phyloP scores from a whole-genome alignment of 2,329 filamentous ascomycete genomes.

The Aspergillus alliaceus region DNA sequence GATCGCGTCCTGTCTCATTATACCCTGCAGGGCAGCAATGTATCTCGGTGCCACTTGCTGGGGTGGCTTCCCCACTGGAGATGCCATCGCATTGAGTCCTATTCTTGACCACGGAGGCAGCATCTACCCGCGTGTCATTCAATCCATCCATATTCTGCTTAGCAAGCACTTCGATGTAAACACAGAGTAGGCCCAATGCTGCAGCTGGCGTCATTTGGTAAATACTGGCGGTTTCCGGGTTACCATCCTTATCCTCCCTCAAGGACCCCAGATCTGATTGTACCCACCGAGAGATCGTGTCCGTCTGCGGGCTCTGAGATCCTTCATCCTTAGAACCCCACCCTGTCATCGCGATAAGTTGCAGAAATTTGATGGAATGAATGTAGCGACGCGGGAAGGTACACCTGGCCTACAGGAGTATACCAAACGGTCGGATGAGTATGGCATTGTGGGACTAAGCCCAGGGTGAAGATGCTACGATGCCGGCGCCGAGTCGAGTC shows the following conservation, averaged over 20 bases:
- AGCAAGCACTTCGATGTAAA: constrained; percentile 59
- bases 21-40: constrained; percentile 38
- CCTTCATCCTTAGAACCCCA: background rate
- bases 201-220: constrained; percentile 70
- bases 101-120: constrained; percentile 54
- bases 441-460: constrained; percentile 35
- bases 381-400: constrained; percentile 11
- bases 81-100: constrained; percentile 34
- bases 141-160: constrained; percentile 61
- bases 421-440: constrained; percentile 23
- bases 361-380: constrained; percentile 7
- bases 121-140: constrained; percentile 1
- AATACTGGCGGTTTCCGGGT: constrained; percentile 39
- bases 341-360: constrained; percentile 24
- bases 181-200: constrained; percentile 77
- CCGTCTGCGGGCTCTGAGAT: background rate
- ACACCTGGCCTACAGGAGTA: constrained; percentile 29
- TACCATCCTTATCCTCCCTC: background rate
- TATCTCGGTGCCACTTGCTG: constrained; percentile 31
- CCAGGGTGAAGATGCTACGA: constrained; percentile 5
- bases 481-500: constrained; percentile 1
- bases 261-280: background rate
- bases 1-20: constrained; percentile 63
- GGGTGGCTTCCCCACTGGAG: constrained; percentile 21
- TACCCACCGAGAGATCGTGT: background rate